Base-by-base conservation (phyloP, 2,329 filamentous ascomycete genomes). In the Madurella fahalii region DNA sequence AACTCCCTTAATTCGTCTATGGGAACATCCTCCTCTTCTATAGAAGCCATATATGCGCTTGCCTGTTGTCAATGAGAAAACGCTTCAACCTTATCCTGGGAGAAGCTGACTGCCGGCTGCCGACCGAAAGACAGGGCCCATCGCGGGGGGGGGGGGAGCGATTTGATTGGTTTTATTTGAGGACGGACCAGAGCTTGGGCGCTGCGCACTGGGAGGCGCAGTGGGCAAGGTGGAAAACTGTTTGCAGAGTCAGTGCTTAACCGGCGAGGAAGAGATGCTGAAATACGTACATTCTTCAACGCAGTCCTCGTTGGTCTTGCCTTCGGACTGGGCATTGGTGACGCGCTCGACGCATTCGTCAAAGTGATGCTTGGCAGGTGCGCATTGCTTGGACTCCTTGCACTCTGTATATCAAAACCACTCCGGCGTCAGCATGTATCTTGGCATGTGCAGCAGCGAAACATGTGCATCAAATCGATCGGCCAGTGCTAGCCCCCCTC, bases 161-260 rank as follows among this genome's bases (percentile, higher is more conserved):
- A 9, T 47, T 20, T 41, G 18, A 13, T 20, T 54, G 34, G 41
- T 56, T 56, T 82, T 95, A 97, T 83, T 93, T 95, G 73, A 97
- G 88, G 75, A 85, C 79, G 63, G 86, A 83, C 84, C 90, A 99
- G 68, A 99, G 87, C 86, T 96, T 96, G 69, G 93, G 92, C 52
- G 94, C 94, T 61, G 94, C 93, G 73, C 94, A 99, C 72, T 87
- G 79, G 68, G 84, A 89, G 61, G 93, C 90, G 80, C 94, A 99
- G 82, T 97, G 94, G 67, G 89, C 86, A 67, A 99, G 89, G 77
- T 99, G 93, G 88, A 99, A 99, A 82, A 96, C 93, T 96, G 66
- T n/a, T 49, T 25, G 40, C 16, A 37, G 9, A 11, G 34, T 37
- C 34, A 37, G 34, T 15, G 13, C 34, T 41, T 42, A 15, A 34